A percentile compares a stretch with the other conserved stretches of the same genome.
These are phyloP conservation scores for Juglanconis oblonga DNA, from an alignment of 2,329 filamentous ascomycete species.

Conservation along the genomic window DNA sequence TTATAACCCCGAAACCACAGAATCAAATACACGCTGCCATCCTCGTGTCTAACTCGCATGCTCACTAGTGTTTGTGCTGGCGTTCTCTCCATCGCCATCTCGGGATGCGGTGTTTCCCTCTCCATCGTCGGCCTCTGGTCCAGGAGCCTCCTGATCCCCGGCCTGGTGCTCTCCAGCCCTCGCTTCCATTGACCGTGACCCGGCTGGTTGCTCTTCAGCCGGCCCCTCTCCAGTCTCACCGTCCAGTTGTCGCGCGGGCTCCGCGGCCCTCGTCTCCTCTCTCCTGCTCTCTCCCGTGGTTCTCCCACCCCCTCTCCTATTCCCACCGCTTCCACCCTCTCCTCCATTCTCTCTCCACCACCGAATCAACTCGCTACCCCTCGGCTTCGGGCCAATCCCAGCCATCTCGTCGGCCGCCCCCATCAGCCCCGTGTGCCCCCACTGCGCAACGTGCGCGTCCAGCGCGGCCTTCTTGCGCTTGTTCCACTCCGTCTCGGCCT, in stretches of 20 bases:
- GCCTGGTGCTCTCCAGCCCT: too few relatives aligned
- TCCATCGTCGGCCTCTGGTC: too few relatives aligned
- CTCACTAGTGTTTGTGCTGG: too few relatives aligned
- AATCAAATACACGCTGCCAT: too few relatives aligned
- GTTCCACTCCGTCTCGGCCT: constrained; percentile 26
- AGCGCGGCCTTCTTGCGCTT: background rate
- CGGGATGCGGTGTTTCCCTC: constrained; percentile 1
- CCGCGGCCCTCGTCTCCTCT: background rate
- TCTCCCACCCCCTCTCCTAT: background rate
- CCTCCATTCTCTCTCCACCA: background rate
- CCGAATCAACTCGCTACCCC: background rate
- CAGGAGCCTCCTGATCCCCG: too few relatives aligned
- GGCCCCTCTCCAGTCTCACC: too few relatives aligned
- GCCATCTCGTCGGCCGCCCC: background rate
- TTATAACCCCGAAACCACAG: too few relatives aligned
- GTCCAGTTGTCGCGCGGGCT: background rate
- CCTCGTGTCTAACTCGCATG: too few relatives aligned
- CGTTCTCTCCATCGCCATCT: background rate
- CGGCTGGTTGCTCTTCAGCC: too few relatives aligned
- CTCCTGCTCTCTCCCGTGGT: background rate
- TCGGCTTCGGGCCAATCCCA: constrained; percentile 5
- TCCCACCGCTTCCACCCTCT: background rate
- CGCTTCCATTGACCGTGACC: too few relatives aligned
- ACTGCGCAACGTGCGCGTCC: background rate
- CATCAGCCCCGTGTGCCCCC: background rate